Conservation (phyloP, 352 stramenopile genomes). For the Pythium diclinum region DNA sequence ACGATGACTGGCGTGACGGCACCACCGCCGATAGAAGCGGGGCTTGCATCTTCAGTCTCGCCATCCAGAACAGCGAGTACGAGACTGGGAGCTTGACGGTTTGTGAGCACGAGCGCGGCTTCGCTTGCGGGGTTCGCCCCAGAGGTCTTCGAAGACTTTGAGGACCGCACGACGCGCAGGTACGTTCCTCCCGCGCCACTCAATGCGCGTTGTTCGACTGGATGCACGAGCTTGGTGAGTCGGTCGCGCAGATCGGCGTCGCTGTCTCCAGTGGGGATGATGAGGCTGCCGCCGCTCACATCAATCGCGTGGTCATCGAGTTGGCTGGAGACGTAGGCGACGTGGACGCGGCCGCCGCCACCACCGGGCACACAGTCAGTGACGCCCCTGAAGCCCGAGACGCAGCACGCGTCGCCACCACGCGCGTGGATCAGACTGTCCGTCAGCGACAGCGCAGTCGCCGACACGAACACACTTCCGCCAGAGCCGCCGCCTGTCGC, state of each 20-base stretch:
- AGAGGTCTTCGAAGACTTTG: constrained; percentile 21
- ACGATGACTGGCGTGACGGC: constrained; percentile 14
- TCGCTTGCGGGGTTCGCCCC: neutral
- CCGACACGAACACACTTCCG: constrained; percentile 49
- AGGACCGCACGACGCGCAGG: constrained; percentile 54
- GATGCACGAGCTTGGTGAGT: constrained; percentile 33
- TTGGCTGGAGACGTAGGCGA: constrained; percentile 66
- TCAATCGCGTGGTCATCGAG: constrained; percentile 51
- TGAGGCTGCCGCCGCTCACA: constrained; percentile 46
- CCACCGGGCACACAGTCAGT: constrained; percentile 54
- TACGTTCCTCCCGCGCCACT: constrained; percentile 56
- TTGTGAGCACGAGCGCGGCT: constrained; percentile 9
- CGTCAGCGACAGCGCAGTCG: constrained; percentile 45
- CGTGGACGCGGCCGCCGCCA: constrained; percentile 62
- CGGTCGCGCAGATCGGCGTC: constrained; percentile 10
- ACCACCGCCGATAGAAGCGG: neutral
- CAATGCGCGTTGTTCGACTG: constrained; percentile 42
- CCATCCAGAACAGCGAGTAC: neutral
- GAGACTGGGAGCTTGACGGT: neutral
- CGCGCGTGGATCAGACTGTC: constrained; percentile 37
- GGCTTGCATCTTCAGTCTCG: neutral
- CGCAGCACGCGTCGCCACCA: constrained; percentile 52
- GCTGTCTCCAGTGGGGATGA: constrained; percentile 1
- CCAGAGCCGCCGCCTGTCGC: constrained; percentile 45
- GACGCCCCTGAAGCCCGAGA: constrained; percentile 24